Base-by-base conservation (phyloP, 139 green algal species). In the Ostreobium quekettii region DNA sequence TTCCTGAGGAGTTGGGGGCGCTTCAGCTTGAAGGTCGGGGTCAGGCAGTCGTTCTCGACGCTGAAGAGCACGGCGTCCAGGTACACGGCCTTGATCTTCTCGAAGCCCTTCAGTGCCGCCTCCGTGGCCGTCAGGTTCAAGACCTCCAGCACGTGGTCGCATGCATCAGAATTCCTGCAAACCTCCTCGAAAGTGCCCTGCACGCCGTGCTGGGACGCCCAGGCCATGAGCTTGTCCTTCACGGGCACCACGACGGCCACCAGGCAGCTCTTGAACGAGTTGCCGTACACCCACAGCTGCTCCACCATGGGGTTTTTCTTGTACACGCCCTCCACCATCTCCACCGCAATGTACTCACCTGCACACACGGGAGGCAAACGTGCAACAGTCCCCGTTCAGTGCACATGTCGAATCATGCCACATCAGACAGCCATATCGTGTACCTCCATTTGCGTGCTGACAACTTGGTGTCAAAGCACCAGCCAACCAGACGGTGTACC, bases 11-110 rank as follows among this genome's bases (percentile, higher is more conserved):
- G 82, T 73, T 87, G 84, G 1, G 80, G 75, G 24, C 90, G 81
- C 84, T 97, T 97, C 38, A 95, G 82, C 83, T 97, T 97, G 83
- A 93, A 95, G 47, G 82, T 89, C 47, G 91, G 91, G 0, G 91
- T 97, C 68, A 97, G 83, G 1, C 93, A 71, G 67, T 93, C 88
- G 59, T 91, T 89, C 59, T 95, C 91, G 30, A 82, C 65, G 11
- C 35, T 74, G 65, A 83, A 87, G 39, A 71, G 71, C 37, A 38
- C 38, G 24, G 30, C 42, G 49, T 64, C 53, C 33, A 89, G 74
- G 48, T 74, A 64, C 11, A 93, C 71, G 0, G 71, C 72, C 60
- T 83, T 84, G 28, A 91, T 75, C 36, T 82, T 69, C 80, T 89
- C 81, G 67, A 89, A 88, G 47, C 80, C 80, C 38, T 81, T 73